These are phyloP conservation scores for Fusarium torreyae DNA, from an alignment of 2,329 filamentous ascomycete genomes.

Conservation along the genomic window DNA sequence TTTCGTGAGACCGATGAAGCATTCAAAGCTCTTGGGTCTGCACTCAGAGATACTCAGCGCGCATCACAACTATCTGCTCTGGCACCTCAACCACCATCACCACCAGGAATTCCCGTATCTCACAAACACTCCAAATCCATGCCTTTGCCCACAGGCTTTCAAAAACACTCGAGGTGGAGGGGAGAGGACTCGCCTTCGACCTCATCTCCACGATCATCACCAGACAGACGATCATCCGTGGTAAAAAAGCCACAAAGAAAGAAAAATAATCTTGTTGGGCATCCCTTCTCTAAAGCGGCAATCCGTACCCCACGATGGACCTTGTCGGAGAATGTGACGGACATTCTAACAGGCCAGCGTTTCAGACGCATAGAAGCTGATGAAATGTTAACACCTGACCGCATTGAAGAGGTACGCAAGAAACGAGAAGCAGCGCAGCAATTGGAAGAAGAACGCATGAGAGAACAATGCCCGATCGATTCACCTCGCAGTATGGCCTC, in stretches of 20 bases:
- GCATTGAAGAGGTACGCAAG: conserved; percentile 63
- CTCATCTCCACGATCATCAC: conserved; percentile 32
- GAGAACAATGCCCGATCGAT: conserved; percentile 44
- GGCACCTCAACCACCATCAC: conserved; percentile 29
- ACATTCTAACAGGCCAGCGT: conserved; percentile 68
- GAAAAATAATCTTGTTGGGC: conserved; percentile 48
- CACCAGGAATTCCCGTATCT: conserved; percentile 28
- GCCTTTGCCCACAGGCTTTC: conserved; percentile 42
- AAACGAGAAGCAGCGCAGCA: conserved; percentile 51
- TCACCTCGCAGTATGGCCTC: conserved; percentile 44
- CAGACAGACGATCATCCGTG: conserved; percentile 52
- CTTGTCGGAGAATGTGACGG: conserved; percentile 70
- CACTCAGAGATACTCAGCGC: conserved; percentile 56
- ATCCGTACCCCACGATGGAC: conserved; percentile 62
- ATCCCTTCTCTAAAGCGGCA: conserved; percentile 30
- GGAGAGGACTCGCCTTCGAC: conserved; percentile 29
- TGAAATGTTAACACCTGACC: conserved; percentile 70
- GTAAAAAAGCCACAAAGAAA: conserved; percentile 62
- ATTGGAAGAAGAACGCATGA: conserved; percentile 38
- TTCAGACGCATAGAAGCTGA: conserved; percentile 71
- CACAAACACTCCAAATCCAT: conserved; percentile 47
- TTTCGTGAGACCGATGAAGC: conserved; percentile 66
- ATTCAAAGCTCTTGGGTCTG: conserved; percentile 62
- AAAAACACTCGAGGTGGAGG: conserved; percentile 32
- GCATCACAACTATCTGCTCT: conserved; percentile 36